phyloP scores from a whole-genome alignment of 2,329 filamentous ascomycete genomes.

The Lecanosticta acicola region DNA sequence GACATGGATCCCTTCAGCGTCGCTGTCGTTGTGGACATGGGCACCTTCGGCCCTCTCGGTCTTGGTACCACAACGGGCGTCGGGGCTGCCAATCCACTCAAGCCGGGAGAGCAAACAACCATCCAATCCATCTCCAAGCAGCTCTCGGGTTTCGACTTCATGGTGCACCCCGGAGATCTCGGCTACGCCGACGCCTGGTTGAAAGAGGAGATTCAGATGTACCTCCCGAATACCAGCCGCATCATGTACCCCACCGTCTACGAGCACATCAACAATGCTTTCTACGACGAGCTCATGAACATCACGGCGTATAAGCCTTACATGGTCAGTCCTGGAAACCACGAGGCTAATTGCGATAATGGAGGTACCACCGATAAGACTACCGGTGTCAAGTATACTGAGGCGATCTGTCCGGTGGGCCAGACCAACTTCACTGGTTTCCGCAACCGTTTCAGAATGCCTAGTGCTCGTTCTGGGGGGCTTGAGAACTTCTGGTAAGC shows the following conservation, averaged over 20 bases:
- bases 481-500: constrained; percentile 50
- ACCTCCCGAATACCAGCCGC: constrained; percentile 27
- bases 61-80: constrained; percentile 42
- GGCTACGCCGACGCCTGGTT: constrained; percentile 58
- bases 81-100: constrained; percentile 45
- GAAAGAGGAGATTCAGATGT: constrained; percentile 38
- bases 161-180: constrained; percentile 45
- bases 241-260: constrained; percentile 48
- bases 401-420: constrained; percentile 47
- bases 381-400: constrained; percentile 36
- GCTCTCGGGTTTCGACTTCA: constrained; percentile 16
- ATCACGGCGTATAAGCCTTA: constrained; percentile 44
- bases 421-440: constrained; percentile 49
- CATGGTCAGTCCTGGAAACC: constrained; percentile 49
- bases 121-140: constrained; percentile 36
- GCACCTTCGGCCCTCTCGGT: constrained; percentile 16
- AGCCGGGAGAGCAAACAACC: constrained; percentile 52
- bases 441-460: constrained; percentile 49
- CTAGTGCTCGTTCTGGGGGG: constrained; percentile 44
- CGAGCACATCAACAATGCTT: constrained; percentile 52
- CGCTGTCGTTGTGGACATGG: constrained; percentile 50
- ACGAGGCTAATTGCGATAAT: constrained; percentile 45
- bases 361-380: constrained; percentile 40
- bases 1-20: constrained; percentile 52
- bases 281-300: constrained; percentile 50